Conservation (phyloP, 2,329 filamentous ascomycete species). For the Arthrobotrys conoides region DNA sequence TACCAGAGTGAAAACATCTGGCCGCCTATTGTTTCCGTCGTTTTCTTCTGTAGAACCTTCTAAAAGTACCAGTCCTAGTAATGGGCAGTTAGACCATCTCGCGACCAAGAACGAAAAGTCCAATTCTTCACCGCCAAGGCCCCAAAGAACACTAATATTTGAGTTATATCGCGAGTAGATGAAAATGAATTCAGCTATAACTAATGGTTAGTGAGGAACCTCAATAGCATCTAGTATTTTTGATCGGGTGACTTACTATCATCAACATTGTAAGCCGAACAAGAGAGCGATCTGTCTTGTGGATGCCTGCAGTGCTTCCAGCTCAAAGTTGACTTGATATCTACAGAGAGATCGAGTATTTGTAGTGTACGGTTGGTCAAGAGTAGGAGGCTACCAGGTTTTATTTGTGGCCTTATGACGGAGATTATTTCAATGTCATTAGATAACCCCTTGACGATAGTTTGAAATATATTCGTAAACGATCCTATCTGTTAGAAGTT, state of each 20-base stretch:
- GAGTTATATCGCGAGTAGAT: constrained; percentile 50
- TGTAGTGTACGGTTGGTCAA: constrained; percentile 47
- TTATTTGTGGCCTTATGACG: constrained; percentile 13
- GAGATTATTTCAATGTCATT: constrained; percentile 29
- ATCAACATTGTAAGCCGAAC: constrained; percentile 9
- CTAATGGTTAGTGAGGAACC: background rate
- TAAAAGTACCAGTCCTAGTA: constrained; percentile 33
- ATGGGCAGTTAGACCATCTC: constrained; percentile 20
- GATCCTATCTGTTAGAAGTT: constrained; percentile 20
- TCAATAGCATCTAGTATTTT: background rate
- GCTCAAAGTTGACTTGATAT: constrained; percentile 9
- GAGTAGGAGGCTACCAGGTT: constrained; percentile 28
- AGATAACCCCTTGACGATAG: constrained; percentile 15
- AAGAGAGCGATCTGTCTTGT: constrained; percentile 38
- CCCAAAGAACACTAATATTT: constrained; percentile 38
- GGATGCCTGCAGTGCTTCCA: constrained; percentile 55
- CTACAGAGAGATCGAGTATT: constrained; percentile 14
- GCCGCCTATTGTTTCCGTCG: background rate
- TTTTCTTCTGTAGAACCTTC: constrained; percentile 38
- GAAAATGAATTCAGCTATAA: constrained; percentile 26
- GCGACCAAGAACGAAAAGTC: constrained; percentile 32
- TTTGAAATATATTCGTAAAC: constrained; percentile 7
- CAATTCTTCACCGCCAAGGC: background rate
- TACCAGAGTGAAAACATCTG: constrained; percentile 32
- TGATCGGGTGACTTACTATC: constrained; percentile 24